Evolutionary conservation across 257 asterid species (phyloP), one percentile per base, ranked within the genome.

Genomic region (Catharanthus roseus): DNA sequence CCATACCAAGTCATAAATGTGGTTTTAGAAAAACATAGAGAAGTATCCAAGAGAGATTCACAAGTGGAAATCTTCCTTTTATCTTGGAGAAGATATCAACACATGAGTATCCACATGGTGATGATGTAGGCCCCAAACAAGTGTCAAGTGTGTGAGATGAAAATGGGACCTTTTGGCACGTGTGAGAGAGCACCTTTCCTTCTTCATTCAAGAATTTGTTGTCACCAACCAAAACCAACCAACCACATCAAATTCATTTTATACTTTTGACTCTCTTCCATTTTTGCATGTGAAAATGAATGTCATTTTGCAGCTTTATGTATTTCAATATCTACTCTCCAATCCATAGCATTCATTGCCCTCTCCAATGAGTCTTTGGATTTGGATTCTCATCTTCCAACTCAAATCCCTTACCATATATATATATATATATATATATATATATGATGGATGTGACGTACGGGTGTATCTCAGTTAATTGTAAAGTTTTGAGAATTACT

Each of bases 121-220:
- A 5, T 15, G 36, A n/a, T n/a, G n/a, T n/a, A n/a, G n/a, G n/a
- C n/a, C n/a, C n/a, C n/a, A 2, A 3, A 34, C 39, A 28, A 38
- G 42, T 39, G 44, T 45, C 53, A 58, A 57, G 47, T 34, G 47
- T 34, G 11, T 42, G 47, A 42, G n/a, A 9, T 42, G 9, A 3
- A 12, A 42, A 12, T 62, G 80, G 84, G 85, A 61, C 85, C 79
- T 72, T 75, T n/a, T 67, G 67, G 71, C 77, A 83, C 79, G 75
- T 79, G 70, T 74, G 75, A 69, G 67, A n/a, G n/a, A n/a, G n/a
- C n/a, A n/a, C n/a, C n/a, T n/a, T n/a, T n/a, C n/a, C n/a, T n/a
- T n/a, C n/a, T n/a, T n/a, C 72, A 62, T 70, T 77, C 75, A 69
- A 12, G 50, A 21, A 49, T 69, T 77, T 36, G 34, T 28, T 33